Evolutionary conservation across 1,284 basidiomycete genomes (phyloP).

Genomic region (Bjerkandera adusta): DNA sequence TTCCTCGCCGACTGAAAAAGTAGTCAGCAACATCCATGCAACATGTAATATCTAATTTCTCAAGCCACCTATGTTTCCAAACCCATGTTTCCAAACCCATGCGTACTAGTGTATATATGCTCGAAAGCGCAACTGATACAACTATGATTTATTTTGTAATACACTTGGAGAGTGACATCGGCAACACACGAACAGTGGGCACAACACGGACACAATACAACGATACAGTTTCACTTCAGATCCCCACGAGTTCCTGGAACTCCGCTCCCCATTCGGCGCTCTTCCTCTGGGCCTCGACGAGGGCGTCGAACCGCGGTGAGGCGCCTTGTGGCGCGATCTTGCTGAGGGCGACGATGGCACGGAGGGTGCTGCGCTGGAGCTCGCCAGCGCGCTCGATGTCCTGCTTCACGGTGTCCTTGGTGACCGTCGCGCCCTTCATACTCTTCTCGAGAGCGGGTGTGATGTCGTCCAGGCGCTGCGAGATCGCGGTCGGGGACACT

Average conservation of each 20-base stretch:
- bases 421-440: slow-evolving; percentile 89
- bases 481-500: slow-evolving; percentile 78
- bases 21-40: too few relatives aligned
- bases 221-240: slow-evolving; percentile 18
- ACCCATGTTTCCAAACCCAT: too few relatives aligned
- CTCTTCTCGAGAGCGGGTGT: slow-evolving; percentile 81
- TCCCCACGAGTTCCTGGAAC: slow-evolving; percentile 57
- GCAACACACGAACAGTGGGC: too few relatives aligned
- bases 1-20: too few relatives aligned
- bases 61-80: too few relatives aligned
- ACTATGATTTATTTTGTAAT: too few relatives aligned
- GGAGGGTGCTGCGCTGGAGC: slow-evolving; percentile 83
- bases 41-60: too few relatives aligned
- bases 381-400: slow-evolving; percentile 94
- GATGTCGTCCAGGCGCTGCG: slow-evolving; percentile 85
- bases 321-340: slow-evolving; percentile 60
- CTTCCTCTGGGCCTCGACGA: slow-evolving; percentile 70
- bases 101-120: too few relatives aligned
- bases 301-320: slow-evolving; percentile 71
- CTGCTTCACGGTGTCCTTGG: slow-evolving; percentile 96
- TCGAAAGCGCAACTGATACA: too few relatives aligned
- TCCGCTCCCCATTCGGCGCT: slow-evolving; percentile 62
- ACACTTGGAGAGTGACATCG: too few relatives aligned
- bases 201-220: too few relatives aligned
- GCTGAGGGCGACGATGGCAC: slow-evolving; percentile 84